A percentile compares a stretch with the other conserved stretches of the same genome.
Evolutionary conservation across 78 protist genomes (phyloP).

Genomic region (Protostelium mycophagum): DNA sequence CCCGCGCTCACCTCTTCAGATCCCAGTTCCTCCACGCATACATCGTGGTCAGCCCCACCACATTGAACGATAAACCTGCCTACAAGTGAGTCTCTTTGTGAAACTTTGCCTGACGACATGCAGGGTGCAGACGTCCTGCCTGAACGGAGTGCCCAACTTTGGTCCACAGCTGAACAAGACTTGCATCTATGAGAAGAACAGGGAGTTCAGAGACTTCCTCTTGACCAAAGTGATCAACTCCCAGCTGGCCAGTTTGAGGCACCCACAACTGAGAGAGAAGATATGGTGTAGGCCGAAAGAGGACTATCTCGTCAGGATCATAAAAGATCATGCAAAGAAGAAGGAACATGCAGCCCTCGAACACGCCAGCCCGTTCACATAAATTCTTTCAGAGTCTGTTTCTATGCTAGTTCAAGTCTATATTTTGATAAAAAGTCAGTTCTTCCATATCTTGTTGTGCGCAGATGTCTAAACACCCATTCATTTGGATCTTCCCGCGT

Average conservation of each 20-base stretch:
- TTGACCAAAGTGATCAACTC: neutral
- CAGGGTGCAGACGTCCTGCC: neutral
- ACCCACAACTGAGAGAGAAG: neutral
- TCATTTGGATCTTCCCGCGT: too few species aligned
- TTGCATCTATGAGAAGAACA: neutral
- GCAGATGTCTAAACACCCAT: too few species aligned
- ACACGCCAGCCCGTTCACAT: neutral
- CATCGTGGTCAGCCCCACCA: neutral
- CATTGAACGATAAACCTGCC: neutral
- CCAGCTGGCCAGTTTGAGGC: neutral
- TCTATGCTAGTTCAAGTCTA: too few species aligned
- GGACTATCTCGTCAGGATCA: neutral
- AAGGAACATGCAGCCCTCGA: neutral
- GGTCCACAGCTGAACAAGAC: neutral
- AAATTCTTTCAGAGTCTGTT: too few species aligned
- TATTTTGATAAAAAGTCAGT: too few species aligned
- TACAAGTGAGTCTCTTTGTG: neutral
- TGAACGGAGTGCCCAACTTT: neutral
- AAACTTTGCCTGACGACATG: neutral
- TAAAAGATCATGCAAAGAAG: neutral
- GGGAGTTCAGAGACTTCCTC: neutral
- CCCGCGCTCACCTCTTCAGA: too few species aligned
- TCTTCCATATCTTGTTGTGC: too few species aligned
- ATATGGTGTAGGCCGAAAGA: neutral
- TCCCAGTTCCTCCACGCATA: neutral